Conservation (phyloP, 306 rosid species). For the Purshia tridentata region DNA sequence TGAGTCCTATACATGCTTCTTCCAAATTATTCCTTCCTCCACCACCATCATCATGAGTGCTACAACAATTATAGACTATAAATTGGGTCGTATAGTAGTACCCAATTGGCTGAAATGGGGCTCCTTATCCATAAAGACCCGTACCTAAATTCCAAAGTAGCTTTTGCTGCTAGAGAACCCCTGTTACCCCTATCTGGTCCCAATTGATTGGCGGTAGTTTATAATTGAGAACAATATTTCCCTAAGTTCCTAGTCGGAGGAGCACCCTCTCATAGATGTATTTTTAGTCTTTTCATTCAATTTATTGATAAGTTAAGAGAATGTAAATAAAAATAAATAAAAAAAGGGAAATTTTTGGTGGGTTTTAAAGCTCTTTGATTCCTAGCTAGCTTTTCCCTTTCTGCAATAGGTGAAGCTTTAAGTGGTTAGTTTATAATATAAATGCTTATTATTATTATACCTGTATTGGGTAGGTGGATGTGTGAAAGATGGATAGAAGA, state of each 20-base stretch:
- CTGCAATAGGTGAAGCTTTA: neutral
- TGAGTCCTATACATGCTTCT: slow-evolving; percentile 6
- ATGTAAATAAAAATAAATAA: neutral
- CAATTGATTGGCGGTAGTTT: neutral
- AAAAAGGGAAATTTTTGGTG: neutral
- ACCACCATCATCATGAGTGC: neutral
- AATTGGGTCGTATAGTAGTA: neutral
- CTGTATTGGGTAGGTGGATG: neutral
- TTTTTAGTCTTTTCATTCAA: too few species aligned
- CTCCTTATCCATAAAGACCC: slow-evolving; percentile 1
- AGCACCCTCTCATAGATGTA: too few species aligned
- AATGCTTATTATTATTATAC: neutral
- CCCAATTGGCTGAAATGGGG: neutral
- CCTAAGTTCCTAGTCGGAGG: too few species aligned
- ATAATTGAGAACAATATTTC: too few species aligned
- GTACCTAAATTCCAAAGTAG: neutral
- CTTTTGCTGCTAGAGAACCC: neutral
- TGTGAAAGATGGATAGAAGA: neutral
- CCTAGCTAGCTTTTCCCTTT: neutral
- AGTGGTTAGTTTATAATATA: slow-evolving; percentile 1
- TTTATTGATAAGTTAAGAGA: neutral
- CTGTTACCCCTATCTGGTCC: slow-evolving; percentile 1
- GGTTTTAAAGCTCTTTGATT: neutral
- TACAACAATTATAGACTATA: slow-evolving; percentile 11
- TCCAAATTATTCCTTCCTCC: too few species aligned